Evolutionary conservation across 257 asterid genomes (phyloP).

Genomic region (Mitragyna speciosa): DNA sequence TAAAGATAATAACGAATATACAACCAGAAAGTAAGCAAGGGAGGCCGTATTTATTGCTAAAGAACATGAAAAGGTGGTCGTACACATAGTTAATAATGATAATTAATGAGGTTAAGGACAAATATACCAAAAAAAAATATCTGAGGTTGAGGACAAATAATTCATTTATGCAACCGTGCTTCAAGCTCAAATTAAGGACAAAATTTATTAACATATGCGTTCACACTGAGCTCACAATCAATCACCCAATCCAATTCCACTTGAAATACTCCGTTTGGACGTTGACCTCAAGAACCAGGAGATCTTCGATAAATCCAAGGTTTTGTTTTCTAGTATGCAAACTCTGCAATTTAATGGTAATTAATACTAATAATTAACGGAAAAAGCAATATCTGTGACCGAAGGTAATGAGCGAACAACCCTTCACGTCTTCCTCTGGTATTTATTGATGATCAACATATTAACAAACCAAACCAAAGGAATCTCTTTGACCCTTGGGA

Average conservation of each 20-base stretch:
- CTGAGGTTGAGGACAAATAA: too few relatives aligned
- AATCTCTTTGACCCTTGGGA: conserved; percentile 33
- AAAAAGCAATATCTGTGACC: too few relatives aligned
- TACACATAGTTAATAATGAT: neutral
- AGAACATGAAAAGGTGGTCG: neutral
- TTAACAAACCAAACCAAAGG: conserved; percentile 13
- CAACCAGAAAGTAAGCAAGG: neutral
- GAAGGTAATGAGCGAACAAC: too few relatives aligned
- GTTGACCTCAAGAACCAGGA: neutral
- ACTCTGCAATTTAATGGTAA: neutral
- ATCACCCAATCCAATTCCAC: neutral
- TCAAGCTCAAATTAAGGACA: neutral
- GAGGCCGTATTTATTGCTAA: neutral
- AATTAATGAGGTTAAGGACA: neutral
- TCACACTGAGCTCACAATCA: neutral
- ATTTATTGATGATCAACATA: neutral
- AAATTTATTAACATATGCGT: too few relatives aligned
- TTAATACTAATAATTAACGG: too few relatives aligned
- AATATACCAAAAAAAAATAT: too few relatives aligned
- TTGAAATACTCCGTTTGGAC: neutral
- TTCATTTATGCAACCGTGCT: neutral
- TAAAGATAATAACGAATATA: too few relatives aligned
- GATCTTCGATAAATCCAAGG: neutral
- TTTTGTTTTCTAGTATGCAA: too few relatives aligned
- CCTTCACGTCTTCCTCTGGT: neutral